A percentile compares a stretch with the other conserved stretches of the same genome.
Conservation (phyloP, 1,284 basidiomycete species). For the Coniophora puteana region DNA sequence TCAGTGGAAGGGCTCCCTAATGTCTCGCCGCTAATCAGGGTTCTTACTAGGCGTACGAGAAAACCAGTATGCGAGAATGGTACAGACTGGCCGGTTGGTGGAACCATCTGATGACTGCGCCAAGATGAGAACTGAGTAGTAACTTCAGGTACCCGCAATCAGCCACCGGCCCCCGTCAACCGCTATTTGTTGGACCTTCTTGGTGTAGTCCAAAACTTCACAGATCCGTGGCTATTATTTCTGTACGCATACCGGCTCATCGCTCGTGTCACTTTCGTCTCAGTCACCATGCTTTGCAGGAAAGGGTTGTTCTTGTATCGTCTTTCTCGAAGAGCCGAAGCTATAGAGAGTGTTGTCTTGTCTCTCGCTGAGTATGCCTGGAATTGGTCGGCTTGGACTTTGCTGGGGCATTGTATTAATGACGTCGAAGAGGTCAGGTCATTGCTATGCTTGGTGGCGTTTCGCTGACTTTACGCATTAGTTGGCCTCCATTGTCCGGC, state of each 20-base stretch:
- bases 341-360: conserved; percentile 77
- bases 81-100: conserved; percentile 67
- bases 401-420: conserved; percentile 77
- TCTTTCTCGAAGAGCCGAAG: conserved; percentile 76
- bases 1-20: conserved; percentile 38
- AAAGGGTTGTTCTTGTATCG: conserved; percentile 81
- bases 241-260: conserved; percentile 50
- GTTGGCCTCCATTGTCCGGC: conserved; percentile 61
- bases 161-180: conserved; percentile 70
- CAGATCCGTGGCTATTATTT: conserved; percentile 86
- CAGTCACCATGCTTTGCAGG: conserved; percentile 32
- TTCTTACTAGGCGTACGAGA: conserved; percentile 54
- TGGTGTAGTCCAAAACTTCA: conserved; percentile 48
- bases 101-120: conserved; percentile 18
- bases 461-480: conserved; percentile 31
- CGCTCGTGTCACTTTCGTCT: conserved; percentile 8
- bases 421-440: conserved; percentile 82
- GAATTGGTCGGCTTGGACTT: conserved; percentile 95
- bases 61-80: conserved; percentile 65
- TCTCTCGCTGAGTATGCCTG: conserved; percentile 85
- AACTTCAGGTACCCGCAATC: conserved; percentile 64
- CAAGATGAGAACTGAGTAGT: conserved; percentile 20
- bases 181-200: conserved; percentile 59
- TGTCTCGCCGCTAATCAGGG: conserved; percentile 4
- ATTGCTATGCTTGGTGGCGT: background rate